A percentile compares a stretch with the other conserved stretches of the same genome.
These are phyloP conservation scores for Colletotrichum sp. DNA, from an alignment of 2,329 filamentous ascomycete genomes.

Conservation along the genomic window DNA sequence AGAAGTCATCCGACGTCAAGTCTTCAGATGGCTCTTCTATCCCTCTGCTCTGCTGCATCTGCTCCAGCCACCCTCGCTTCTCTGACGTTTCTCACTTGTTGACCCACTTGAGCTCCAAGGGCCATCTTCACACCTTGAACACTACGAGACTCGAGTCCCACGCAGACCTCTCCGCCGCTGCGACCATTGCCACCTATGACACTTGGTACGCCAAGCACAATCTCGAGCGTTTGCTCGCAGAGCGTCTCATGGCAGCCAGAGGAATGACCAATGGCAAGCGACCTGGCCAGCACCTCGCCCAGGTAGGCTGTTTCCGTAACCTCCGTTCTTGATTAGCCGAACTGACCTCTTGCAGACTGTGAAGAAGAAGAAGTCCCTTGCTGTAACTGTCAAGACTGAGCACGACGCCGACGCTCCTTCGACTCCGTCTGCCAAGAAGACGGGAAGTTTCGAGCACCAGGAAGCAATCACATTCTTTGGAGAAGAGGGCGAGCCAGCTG, in stretches of 20 bases:
- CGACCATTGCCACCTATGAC: conserved; percentile 72
- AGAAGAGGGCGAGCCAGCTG: neutral
- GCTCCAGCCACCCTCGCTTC: conserved; percentile 79
- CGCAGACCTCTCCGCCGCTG: conserved; percentile 68
- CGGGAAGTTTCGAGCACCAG: neutral
- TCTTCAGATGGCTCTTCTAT: conserved; percentile 43
- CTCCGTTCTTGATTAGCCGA: neutral
- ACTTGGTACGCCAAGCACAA: conserved; percentile 77
- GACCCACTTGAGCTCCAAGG: conserved; percentile 91
- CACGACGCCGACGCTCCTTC: neutral
- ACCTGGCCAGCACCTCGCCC: conserved; percentile 17
- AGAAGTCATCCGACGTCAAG: conserved; percentile 24
- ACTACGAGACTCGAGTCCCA: conserved; percentile 77
- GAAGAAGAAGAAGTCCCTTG: conserved; percentile 12
- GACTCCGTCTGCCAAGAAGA: neutral
- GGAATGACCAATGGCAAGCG: conserved; percentile 64
- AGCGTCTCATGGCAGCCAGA: conserved; percentile 78
- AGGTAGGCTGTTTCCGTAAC: neutral
- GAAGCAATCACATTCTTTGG: conserved; percentile 12
- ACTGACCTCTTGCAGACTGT: neutral
- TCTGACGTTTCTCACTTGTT: conserved; percentile 91
- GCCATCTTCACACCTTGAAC: conserved; percentile 86
- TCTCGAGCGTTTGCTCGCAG: conserved; percentile 76
- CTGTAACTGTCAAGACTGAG: neutral
- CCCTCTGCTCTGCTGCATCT: conserved; percentile 82